Percentiles rank a stretch among this genome's conserved stretches.
phyloP scores from a whole-genome alignment of 805 yeast species.

The Hemisphaericaspora nanyangensis region DNA sequence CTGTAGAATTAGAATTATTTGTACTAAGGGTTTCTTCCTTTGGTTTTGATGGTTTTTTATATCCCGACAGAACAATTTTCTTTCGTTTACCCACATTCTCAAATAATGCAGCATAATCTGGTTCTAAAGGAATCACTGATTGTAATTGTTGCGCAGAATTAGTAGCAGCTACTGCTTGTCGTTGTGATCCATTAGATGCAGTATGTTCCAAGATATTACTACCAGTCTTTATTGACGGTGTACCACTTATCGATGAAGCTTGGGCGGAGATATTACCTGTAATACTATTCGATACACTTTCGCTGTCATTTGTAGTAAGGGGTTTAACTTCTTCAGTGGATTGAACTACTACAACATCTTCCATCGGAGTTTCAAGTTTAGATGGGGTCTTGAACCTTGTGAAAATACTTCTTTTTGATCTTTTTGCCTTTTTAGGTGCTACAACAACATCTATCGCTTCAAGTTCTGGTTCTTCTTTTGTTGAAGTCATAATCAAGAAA shows the following conservation, averaged over 20 bases:
- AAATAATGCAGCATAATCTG: constrained; percentile 42
- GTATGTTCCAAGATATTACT: constrained; percentile 6
- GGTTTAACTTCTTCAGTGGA: constrained; percentile 8
- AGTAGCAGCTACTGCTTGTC: neutral
- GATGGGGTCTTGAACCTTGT: constrained; percentile 33
- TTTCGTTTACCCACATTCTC: constrained; percentile 41
- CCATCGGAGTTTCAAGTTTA: constrained; percentile 10
- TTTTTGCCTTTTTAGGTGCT: constrained; percentile 24
- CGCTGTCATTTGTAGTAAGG: constrained; percentile 10
- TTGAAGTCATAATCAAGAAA: constrained; percentile 18
- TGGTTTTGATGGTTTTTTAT: constrained; percentile 22
- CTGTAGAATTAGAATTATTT: neutral
- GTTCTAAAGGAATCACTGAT: constrained; percentile 16
- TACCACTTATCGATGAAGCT: constrained; percentile 14
- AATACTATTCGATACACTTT: constrained; percentile 6
- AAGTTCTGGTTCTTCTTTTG: constrained; percentile 17
- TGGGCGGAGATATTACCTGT: constrained; percentile 7
- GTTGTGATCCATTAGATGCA: constrained; percentile 7
- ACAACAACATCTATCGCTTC: constrained; percentile 10
- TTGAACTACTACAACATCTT: constrained; percentile 8
- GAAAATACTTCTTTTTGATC: constrained; percentile 34
- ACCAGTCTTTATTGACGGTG: constrained; percentile 21
- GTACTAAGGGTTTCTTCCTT: constrained; percentile 15
- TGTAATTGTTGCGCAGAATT: neutral
- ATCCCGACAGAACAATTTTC: constrained; percentile 18